phyloP scores from a whole-genome alignment of 2,329 filamentous ascomycete species.

The Hawksworthiomyces lignivorus region DNA sequence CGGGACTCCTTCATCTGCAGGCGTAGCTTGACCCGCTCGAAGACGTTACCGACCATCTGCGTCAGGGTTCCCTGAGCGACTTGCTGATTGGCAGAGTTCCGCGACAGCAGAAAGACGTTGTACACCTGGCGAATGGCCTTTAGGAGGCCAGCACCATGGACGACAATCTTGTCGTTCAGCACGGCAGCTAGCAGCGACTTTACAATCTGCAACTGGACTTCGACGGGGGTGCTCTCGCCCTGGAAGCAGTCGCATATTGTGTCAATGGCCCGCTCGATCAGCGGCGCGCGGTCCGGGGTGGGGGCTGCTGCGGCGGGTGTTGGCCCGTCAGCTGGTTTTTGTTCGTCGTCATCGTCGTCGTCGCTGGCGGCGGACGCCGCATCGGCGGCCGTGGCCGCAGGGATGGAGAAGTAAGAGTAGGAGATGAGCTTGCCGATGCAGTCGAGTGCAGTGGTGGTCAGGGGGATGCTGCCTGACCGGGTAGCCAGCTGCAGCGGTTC shows the following conservation, averaged over 20 bases:
- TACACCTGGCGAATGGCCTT: conserved; percentile 98
- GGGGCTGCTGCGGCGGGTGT: conserved; percentile 25
- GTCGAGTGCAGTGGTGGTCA: conserved; percentile 86
- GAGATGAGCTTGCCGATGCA: conserved; percentile 99
- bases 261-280: conserved; percentile 97
- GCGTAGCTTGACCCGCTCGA: conserved; percentile 83
- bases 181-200: conserved; percentile 94
- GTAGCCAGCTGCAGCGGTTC: conserved; percentile 84
- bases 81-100: conserved; percentile 90
- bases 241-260: conserved; percentile 99
- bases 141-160: conserved; percentile 88
- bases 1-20: conserved; percentile 82
- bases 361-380: conserved; percentile 29
- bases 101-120: conserved; percentile 95
- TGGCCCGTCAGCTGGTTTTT: conserved; percentile 19
- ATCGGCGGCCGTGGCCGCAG: conserved; percentile 40
- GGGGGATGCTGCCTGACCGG: conserved; percentile 72
- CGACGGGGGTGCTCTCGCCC: conserved; percentile 83
- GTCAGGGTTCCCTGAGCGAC: conserved; percentile 94
- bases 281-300: conserved; percentile 48
- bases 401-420: conserved; percentile 89
- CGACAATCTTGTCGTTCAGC: conserved; percentile 96
- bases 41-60: conserved; percentile 98
- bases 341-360: conserved; percentile 13
- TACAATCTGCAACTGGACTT: conserved; percentile 95